These are phyloP conservation scores for Linnemannia hyalina DNA, from an alignment of 192 early-diverging fungal species.

Conservation along the genomic window DNA sequence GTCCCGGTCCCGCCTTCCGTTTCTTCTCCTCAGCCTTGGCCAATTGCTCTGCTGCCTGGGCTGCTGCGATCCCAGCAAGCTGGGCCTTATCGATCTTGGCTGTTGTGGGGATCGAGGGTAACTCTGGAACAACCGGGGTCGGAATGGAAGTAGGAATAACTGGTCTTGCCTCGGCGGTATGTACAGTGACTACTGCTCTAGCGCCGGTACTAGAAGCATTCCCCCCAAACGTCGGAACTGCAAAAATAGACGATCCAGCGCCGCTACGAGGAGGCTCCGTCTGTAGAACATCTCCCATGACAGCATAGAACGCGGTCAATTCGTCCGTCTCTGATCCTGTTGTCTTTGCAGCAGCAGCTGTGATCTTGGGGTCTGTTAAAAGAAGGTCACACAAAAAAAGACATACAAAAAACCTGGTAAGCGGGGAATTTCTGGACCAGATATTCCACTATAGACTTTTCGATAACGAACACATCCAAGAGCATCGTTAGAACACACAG, in stretches of 20 bases:
- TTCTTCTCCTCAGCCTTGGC: conserved; percentile 46
- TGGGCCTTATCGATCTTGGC: conserved; percentile 43
- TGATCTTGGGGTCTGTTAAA: background rate
- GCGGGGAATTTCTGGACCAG: background rate
- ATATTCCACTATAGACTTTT: background rate
- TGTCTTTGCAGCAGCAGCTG: background rate
- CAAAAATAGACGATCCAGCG: conserved; percentile 14
- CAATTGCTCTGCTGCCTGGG: conserved; percentile 47
- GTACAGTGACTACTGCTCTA: background rate
- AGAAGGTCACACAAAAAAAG: background rate
- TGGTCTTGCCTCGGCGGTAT: background rate
- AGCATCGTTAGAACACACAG: background rate
- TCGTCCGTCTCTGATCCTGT: conserved; percentile 64
- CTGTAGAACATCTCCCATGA: conserved; percentile 58
- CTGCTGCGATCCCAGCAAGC: conserved; percentile 49
- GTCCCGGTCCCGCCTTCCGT: conserved; percentile 28
- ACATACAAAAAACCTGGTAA: background rate
- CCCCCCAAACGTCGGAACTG: conserved; percentile 11
- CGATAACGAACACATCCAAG: background rate
- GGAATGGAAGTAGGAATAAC: background rate
- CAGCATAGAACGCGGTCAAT: conserved; percentile 72
- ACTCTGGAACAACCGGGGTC: conserved; percentile 15
- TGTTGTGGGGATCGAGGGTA: conserved; percentile 41
- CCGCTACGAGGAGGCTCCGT: conserved; percentile 8
- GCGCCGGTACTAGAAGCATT: background rate